A percentile compares a stretch with the other conserved stretches of the same genome.
phyloP scores from a whole-genome alignment of 352 stramenopile genomes.

The Elongisporangium anandrum region DNA sequence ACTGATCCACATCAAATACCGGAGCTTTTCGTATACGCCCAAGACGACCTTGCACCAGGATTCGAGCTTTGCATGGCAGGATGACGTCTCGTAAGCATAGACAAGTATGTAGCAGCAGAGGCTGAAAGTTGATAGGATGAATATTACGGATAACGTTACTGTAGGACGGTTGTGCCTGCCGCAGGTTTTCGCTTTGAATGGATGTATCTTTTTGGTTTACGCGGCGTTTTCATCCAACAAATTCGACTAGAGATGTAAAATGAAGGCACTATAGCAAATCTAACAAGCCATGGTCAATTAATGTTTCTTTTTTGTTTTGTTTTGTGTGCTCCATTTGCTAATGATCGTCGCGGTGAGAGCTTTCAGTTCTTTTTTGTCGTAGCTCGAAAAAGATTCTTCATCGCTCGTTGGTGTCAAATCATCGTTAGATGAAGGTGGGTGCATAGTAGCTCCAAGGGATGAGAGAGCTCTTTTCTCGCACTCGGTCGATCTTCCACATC shows the following conservation, averaged over 20 bases:
- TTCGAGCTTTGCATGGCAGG: conserved; percentile 3
- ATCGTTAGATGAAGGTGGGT: background rate
- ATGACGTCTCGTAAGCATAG: background rate
- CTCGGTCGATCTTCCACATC: no score
- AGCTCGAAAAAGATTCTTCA: background rate
- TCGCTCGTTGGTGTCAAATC: background rate
- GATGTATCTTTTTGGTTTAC: background rate
- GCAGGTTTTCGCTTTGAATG: background rate
- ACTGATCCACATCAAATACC: conserved; percentile 51
- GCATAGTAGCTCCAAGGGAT: no score
- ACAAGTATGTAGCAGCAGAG: background rate
- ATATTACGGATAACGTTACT: conserved; percentile 16
- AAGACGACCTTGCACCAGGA: conserved; percentile 26
- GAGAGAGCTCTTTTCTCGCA: no score
- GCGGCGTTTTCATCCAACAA: no score
- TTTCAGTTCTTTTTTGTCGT: background rate
- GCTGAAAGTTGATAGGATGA: background rate
- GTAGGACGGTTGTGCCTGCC: no score
- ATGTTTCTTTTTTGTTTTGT: background rate
- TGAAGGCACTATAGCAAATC: no score
- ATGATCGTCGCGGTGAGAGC: background rate
- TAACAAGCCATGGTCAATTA: no score
- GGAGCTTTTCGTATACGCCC: conserved; percentile 45
- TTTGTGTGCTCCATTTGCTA: background rate
- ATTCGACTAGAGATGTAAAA: no score